A percentile compares a stretch with the other conserved stretches of the same genome.
phyloP scores from a whole-genome alignment of 2,329 filamentous ascomycete genomes.

The Macroventuria anomochaeta region DNA sequence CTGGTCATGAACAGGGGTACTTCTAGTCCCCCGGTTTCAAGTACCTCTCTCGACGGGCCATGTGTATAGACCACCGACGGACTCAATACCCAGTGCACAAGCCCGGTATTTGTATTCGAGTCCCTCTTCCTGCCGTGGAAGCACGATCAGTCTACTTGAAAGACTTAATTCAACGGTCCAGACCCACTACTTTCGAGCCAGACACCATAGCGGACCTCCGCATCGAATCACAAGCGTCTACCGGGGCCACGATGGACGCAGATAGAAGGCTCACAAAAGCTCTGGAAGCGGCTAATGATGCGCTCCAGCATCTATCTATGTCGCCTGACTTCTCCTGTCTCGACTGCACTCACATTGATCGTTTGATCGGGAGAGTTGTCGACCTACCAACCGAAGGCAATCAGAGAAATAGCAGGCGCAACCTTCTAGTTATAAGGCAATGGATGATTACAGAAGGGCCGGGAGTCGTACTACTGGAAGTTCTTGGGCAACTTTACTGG shows the following conservation, averaged over 20 bases:
- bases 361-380: conserved; percentile 42
- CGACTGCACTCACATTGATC: conserved; percentile 46
- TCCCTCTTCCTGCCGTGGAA: conserved; percentile 19
- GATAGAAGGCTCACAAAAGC: conserved; percentile 42
- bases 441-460: conserved; percentile 46
- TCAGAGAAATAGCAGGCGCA: conserved; percentile 45
- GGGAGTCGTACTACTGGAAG: conserved; percentile 41
- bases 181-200: background rate
- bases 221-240: conserved; percentile 8
- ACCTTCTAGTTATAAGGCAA: conserved; percentile 42
- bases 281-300: conserved; percentile 43
- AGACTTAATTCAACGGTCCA: background rate
- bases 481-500: conserved; percentile 47
- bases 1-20: conserved; percentile 16
- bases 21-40: conserved; percentile 17
- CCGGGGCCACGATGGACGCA: conserved; percentile 32
- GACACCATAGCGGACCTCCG: conserved; percentile 4
- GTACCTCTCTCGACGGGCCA: conserved; percentile 13
- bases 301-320: conserved; percentile 45
- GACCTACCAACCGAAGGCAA: conserved; percentile 45
- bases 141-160: background rate
- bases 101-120: conserved; percentile 21
- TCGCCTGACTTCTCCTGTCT: conserved; percentile 38
- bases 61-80: conserved; percentile 25
- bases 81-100: conserved; percentile 16